phyloP scores from a whole-genome alignment of 805 yeast species.

The Candida insectalens region DNA sequence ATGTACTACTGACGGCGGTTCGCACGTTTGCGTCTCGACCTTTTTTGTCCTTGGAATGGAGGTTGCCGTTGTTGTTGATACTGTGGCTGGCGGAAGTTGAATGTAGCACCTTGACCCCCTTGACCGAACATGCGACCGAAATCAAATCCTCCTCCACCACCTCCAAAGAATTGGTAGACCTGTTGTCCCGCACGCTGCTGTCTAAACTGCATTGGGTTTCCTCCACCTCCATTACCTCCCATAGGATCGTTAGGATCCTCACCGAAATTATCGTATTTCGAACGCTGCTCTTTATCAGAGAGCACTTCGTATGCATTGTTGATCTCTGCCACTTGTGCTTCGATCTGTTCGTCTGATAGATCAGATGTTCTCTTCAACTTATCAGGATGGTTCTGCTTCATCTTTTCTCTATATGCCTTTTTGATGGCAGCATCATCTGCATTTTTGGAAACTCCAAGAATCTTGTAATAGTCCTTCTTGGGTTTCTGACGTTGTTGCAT shows the following conservation, averaged over 20 bases:
- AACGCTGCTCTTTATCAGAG: conserved; percentile 53
- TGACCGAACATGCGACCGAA: neutral
- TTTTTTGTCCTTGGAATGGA: no score
- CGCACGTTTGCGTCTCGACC: no score
- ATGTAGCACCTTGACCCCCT: no score
- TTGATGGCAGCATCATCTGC: conserved; percentile 70
- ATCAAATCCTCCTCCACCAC: no score
- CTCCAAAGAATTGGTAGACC: neutral
- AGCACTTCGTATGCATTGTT: conserved; percentile 89
- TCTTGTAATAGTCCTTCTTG: conserved; percentile 63
- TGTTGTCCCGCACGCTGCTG: no score
- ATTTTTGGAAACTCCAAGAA: conserved; percentile 53
- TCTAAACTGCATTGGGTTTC: no score
- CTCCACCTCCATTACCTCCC: neutral
- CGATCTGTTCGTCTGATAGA: conserved; percentile 57
- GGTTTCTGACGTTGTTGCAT: conserved; percentile 11
- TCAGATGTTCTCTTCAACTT: conserved; percentile 57
- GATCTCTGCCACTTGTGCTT: conserved; percentile 80
- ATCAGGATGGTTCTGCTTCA: conserved; percentile 86
- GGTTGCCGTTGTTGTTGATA: no score
- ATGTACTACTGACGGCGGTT: no score
- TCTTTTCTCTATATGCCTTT: conserved; percentile 69
- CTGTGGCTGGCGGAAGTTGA: no score
- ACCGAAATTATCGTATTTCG: conserved; percentile 46
- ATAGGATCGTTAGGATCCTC: neutral